A percentile compares a stretch with the other conserved stretches of the same genome.
These are phyloP conservation scores for Mycena kentingensis DNA, from an alignment of 768 basidiomycete genomes.

Conservation along the genomic window DNA sequence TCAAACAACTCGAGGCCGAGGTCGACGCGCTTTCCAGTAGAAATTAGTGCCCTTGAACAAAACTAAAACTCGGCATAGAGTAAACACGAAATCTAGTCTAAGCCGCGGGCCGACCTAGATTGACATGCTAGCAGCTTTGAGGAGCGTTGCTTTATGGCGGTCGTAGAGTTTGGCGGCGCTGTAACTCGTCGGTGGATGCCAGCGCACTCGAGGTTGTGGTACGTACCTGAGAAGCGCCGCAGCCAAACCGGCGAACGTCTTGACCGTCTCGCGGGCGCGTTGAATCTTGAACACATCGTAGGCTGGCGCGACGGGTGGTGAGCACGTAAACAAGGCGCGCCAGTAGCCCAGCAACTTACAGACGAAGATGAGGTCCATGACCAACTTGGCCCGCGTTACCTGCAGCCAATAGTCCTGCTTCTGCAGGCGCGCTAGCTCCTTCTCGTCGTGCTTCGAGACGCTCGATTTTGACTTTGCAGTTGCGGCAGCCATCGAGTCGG, in stretches of 20 bases:
- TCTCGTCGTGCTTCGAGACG: constrained; percentile 61
- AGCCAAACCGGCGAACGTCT: constrained; percentile 66
- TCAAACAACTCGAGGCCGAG: constrained; percentile 61
- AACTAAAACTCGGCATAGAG: constrained; percentile 15
- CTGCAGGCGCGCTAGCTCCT: constrained; percentile 66
- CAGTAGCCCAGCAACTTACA: constrained; percentile 49
- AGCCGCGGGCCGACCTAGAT: constrained; percentile 24
- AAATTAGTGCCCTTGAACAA: constrained; percentile 12
- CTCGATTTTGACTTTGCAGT: constrained; percentile 71
- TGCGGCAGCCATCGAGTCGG: constrained; percentile 70
- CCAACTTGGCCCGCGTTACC: constrained; percentile 66
- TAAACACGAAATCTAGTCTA: constrained; percentile 21
- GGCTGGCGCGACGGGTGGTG: constrained; percentile 44
- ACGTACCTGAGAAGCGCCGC: constrained; percentile 75
- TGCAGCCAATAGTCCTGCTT: constrained; percentile 79
- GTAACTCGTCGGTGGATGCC: constrained; percentile 12
- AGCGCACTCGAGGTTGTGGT: constrained; percentile 1
- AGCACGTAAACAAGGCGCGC: constrained; percentile 8
- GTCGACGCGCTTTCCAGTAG: constrained; percentile 43
- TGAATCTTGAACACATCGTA: constrained; percentile 78
- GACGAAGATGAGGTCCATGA: constrained; percentile 87
- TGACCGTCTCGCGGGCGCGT: constrained; percentile 58
- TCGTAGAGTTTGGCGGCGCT: constrained; percentile 79
- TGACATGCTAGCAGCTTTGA: constrained; percentile 44
- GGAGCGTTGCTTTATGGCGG: constrained; percentile 62